phyloP scores from a whole-genome alignment of 1,139 yeast genomes.

The Blastobotrys elegans region DNA sequence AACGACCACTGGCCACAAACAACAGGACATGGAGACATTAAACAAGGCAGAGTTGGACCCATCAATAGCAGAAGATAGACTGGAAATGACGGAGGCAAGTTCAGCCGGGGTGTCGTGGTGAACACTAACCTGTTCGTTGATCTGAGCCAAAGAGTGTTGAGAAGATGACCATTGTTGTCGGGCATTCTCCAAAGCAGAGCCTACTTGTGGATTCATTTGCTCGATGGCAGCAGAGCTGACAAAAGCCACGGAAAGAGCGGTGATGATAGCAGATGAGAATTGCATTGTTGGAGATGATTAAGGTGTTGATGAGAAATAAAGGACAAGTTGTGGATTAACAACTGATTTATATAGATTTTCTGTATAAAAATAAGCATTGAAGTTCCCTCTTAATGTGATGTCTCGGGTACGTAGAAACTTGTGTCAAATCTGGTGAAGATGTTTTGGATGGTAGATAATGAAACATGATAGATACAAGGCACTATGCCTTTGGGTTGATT shows the following conservation, averaged over 20 bases:
- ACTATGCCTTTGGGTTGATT: too few relatives aligned
- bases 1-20: background rate
- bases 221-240: background rate
- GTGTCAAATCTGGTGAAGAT: too few relatives aligned
- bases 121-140: background rate
- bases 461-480: too few relatives aligned
- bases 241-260: background rate
- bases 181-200: background rate
- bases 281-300: too few relatives aligned
- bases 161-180: background rate
- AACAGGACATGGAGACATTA: conserved; percentile 1
- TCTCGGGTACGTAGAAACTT: too few relatives aligned
- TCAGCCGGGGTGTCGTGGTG: background rate
- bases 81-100: background rate
- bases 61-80: background rate
- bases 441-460: too few relatives aligned
- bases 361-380: too few relatives aligned
- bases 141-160: background rate
- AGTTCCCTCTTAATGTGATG: too few relatives aligned
- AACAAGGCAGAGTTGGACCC: conserved; percentile 1
- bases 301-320: too few relatives aligned
- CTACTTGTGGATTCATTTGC: background rate
- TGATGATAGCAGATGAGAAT: background rate
- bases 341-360: too few relatives aligned
- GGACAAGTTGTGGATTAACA: too few relatives aligned